Percentiles rank a stretch among this genome's conserved stretches.
Conservation (phyloP, 345 rosid genomes). For the Dipteronia dyeriana region DNA sequence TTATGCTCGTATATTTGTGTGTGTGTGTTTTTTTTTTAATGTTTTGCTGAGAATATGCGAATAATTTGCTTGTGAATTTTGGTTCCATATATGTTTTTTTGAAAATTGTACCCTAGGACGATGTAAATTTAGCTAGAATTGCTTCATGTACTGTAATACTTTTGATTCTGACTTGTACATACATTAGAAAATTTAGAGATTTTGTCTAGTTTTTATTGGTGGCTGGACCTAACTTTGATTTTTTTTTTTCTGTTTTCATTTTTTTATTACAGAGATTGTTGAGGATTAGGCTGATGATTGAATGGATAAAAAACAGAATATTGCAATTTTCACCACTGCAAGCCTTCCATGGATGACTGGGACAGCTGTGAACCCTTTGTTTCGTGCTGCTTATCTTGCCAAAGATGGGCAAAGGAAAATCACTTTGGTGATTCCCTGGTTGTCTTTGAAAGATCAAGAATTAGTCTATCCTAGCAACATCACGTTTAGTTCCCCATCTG, state of each 20-base stretch:
- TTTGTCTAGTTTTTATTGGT: background rate
- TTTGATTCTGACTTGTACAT: background rate
- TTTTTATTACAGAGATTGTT: background rate
- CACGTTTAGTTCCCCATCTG: slow-evolving; percentile 61
- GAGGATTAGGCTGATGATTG: slow-evolving; percentile 23
- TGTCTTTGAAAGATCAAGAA: slow-evolving; percentile 65
- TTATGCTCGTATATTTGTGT: background rate
- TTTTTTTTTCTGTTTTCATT: background rate
- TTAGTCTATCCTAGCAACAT: slow-evolving; percentile 68
- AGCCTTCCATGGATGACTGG: slow-evolving; percentile 99
- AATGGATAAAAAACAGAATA: slow-evolving; percentile 66
- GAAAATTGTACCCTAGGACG: background rate
- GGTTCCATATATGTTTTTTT: background rate
- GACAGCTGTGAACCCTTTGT: slow-evolving; percentile 92
- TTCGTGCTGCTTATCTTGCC: slow-evolving; percentile 93
- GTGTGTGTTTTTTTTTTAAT: no score
- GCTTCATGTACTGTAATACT: background rate
- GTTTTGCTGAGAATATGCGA: background rate
- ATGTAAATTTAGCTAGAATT: background rate
- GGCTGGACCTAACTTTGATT: background rate
- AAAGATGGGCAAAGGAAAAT: slow-evolving; percentile 62
- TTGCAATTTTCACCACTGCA: slow-evolving; percentile 90
- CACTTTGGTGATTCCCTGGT: slow-evolving; percentile 95
- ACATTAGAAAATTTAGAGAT: background rate
- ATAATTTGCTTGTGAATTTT: background rate